Base-by-base conservation (phyloP, 2,329 filamentous ascomycete genomes). In the Albophoma yamanashiensis region DNA sequence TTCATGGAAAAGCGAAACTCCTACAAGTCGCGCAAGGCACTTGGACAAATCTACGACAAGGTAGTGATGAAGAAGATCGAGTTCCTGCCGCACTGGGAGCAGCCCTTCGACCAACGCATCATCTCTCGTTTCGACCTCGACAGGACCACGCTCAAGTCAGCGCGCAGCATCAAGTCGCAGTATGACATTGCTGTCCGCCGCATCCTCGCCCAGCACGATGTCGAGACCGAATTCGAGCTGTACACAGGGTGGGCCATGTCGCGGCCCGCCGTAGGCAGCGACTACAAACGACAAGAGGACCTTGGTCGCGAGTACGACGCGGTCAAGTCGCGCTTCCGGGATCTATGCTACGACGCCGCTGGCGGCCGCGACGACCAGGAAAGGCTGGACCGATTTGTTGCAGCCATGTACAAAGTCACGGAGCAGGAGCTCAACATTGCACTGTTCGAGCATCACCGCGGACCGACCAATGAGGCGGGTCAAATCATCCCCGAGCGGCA, bases 271-370 rank as follows among this genome's bases (percentile, higher is more conserved):
- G 81, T 90, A 34, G 85, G 83, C 40, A 83, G 81, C 11, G 90
- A 94, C 64, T 97, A 95, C 76, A 96, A 94, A 68, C 84, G 92
- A 56, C 87, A 92, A 56, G 93, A 99, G 71, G 88, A 89, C 20
- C 84, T 97, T 39, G 89, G 89, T 0, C 78, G 80, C 5, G 84
- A 93, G 25, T 83, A 88, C 1, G 77, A 77, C 1, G 78, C 79
- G 0, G 75, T 97, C 36, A 90, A 87, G 67, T 78, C 88, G 9
- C 80, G 85, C 9, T 94, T 91, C 72, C 83, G 84, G 12, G 79
- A 82, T 0, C 72, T 83, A 7, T 92, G 91, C 67, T 82, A 84
- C 58, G 78, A 86, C 39, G 81, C 82, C 60, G 86, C 86, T 0
- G 89, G 86, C 1, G 80, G 83, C 7, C 40, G 40, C 11, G 61